Conservation (phyloP, 495 filamentous ascomycete genomes). For the Penicillium alfredii region DNA sequence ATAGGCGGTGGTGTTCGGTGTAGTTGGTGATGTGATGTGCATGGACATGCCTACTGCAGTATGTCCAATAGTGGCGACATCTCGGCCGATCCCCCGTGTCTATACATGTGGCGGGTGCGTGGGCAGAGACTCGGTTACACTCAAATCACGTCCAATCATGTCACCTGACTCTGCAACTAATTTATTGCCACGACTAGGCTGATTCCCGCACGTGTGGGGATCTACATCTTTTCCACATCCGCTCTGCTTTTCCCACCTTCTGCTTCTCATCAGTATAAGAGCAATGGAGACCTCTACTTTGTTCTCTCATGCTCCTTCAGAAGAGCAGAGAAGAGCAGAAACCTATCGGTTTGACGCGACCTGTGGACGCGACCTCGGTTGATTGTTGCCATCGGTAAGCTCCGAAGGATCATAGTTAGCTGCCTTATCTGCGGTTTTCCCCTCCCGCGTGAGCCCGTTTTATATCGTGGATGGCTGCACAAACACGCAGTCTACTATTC, state of each 20-base stretch:
- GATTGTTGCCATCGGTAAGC: constrained; percentile 7
- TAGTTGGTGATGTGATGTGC: too few relatives aligned
- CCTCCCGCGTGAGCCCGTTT: constrained; percentile 4
- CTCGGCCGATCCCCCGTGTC: too few relatives aligned
- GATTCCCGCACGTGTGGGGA: too few relatives aligned
- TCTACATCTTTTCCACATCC: too few relatives aligned
- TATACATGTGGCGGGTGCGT: not conserved
- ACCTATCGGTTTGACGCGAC: not conserved
- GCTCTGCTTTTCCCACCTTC: too few relatives aligned
- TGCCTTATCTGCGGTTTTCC: constrained; percentile 14
- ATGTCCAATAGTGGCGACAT: not conserved
- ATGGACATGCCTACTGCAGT: not conserved
- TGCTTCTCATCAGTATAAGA: too few relatives aligned
- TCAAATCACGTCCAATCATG: not conserved
- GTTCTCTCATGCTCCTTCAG: too few relatives aligned
- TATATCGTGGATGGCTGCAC: constrained; percentile 6
- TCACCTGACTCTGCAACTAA: too few relatives aligned
- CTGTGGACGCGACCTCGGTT: not conserved
- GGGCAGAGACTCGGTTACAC: not conserved
- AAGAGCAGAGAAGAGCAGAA: too few relatives aligned
- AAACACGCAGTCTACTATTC: constrained; percentile 10
- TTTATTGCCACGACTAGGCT: too few relatives aligned
- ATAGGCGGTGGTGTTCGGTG: too few relatives aligned
- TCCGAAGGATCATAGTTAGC: constrained; percentile 16
- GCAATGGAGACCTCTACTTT: too few relatives aligned